phyloP scores from a whole-genome alignment of 768 basidiomycete genomes.

The Lentinula sp. region DNA sequence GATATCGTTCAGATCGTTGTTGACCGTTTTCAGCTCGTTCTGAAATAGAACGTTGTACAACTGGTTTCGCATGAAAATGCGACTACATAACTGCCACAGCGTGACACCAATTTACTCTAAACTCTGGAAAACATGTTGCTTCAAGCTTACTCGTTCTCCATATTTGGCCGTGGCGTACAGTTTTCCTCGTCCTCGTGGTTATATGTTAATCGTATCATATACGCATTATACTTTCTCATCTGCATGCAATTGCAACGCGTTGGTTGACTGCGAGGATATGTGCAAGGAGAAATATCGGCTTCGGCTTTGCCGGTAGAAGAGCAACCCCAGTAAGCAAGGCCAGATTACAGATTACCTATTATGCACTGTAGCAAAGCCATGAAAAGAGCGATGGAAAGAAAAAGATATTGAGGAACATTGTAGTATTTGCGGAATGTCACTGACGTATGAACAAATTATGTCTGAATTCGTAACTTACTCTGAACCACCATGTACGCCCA shows the following conservation, averaged over 20 bases:
- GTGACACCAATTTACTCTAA: no score
- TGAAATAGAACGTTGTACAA: neutral
- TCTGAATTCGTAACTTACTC: neutral
- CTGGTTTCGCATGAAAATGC: no score
- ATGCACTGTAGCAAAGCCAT: neutral
- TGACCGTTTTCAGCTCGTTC: constrained; percentile 36
- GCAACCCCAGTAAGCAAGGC: no score
- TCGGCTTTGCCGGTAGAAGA: neutral
- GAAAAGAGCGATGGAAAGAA: neutral
- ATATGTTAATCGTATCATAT: neutral
- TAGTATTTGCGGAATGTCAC: no score
- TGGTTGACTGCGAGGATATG: neutral
- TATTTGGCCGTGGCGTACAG: neutral
- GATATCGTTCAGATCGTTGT: constrained; percentile 79
- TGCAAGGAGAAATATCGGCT: neutral
- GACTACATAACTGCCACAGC: no score
- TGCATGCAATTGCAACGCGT: neutral
- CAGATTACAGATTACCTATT: no score
- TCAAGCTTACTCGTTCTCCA: neutral
- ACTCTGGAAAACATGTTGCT: no score
- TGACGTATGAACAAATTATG: neutral
- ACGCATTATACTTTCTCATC: neutral
- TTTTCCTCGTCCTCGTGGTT: neutral
- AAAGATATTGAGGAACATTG: neutral
- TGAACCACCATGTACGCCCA: constrained; percentile 18